A percentile compares a stretch with the other conserved stretches of the same genome.
Evolutionary conservation across 2,329 filamentous ascomycete genomes (phyloP).

Genomic region (Cladosporium austrohemisphaericum): DNA sequence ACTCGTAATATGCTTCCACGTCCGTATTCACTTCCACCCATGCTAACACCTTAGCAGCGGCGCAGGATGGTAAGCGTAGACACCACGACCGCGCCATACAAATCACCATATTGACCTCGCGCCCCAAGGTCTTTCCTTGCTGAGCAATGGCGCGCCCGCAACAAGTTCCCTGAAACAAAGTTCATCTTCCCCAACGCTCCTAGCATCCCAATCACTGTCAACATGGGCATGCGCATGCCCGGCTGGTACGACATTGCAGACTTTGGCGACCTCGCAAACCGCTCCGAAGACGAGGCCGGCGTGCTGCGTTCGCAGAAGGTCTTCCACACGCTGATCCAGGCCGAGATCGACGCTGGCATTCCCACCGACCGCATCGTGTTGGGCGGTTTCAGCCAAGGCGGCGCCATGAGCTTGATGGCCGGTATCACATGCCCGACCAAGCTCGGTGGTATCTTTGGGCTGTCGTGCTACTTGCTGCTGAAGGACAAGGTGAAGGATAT

Average conservation of each 20-base stretch:
- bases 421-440: constrained; percentile 71
- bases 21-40: background rate
- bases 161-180: constrained; percentile 81
- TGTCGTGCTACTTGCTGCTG: constrained; percentile 78
- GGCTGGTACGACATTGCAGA: constrained; percentile 77
- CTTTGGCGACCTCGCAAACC: constrained; percentile 45
- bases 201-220: constrained; percentile 73
- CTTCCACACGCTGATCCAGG: constrained; percentile 73
- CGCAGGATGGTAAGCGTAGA: constrained; percentile 60
- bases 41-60: constrained; percentile 41
- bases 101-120: background rate
- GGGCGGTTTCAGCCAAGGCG: constrained; percentile 82
- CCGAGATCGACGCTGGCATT: constrained; percentile 77
- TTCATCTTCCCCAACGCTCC: constrained; percentile 95
- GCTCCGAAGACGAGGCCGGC: constrained; percentile 65
- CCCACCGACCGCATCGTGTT: constrained; percentile 78
- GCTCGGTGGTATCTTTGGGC: constrained; percentile 80
- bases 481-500: constrained; percentile 59
- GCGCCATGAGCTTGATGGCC: constrained; percentile 77
- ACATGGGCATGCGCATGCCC: constrained; percentile 69
- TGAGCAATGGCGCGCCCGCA: constrained; percentile 77
- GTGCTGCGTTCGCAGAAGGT: constrained; percentile 70
- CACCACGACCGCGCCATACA: background rate
- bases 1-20: constrained; percentile 48
- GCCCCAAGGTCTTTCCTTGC: constrained; percentile 64